Percentiles rank a stretch among this genome's conserved stretches.
phyloP scores from a whole-genome alignment of 2,329 filamentous ascomycete genomes.

The Diplodia scrobiculata region DNA sequence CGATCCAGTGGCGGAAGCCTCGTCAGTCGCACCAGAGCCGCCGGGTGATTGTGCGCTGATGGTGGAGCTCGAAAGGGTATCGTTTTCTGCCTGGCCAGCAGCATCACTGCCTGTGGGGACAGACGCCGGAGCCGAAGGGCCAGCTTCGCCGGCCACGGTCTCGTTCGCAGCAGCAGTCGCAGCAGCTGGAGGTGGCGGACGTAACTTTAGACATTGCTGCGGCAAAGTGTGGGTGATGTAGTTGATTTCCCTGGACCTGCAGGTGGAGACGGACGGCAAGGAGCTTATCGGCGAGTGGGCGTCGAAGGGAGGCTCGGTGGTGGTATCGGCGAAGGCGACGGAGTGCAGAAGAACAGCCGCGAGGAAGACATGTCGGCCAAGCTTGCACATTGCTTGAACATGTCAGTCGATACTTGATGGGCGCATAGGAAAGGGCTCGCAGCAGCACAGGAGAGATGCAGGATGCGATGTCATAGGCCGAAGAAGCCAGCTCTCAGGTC shows the following conservation, averaged over 20 bases:
- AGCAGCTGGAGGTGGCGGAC: constrained; percentile 48
- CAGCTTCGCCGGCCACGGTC: constrained; percentile 13
- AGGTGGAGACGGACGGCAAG: constrained; percentile 40
- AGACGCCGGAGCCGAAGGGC: not conserved
- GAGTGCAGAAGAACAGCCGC: constrained; percentile 34
- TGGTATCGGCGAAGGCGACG: constrained; percentile 31
- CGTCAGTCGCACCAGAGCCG: not conserved
- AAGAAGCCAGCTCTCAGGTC: constrained; percentile 17
- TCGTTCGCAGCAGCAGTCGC: constrained; percentile 4
- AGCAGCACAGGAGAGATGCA: constrained; percentile 16
- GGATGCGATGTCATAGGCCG: constrained; percentile 25
- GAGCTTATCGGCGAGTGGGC: constrained; percentile 26
- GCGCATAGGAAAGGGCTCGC: constrained; percentile 25
- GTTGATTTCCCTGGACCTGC: constrained; percentile 67
- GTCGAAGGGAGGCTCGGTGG: constrained; percentile 30
- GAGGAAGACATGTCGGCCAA: constrained; percentile 30
- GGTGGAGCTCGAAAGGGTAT: constrained; percentile 15
- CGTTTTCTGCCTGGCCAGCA: constrained; percentile 22
- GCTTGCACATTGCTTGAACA: constrained; percentile 31
- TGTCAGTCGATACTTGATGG: constrained; percentile 25
- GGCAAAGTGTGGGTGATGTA: constrained; percentile 78
- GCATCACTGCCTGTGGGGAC: not conserved
- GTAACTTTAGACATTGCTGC: constrained; percentile 72
- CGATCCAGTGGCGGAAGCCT: not conserved
- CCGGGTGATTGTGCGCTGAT: constrained; percentile 26